A percentile compares a stretch with the other conserved stretches of the same genome.
Evolutionary conservation across 805 yeast species (phyloP).

Genomic region (Hemisphaericaspora nanyangensis): DNA sequence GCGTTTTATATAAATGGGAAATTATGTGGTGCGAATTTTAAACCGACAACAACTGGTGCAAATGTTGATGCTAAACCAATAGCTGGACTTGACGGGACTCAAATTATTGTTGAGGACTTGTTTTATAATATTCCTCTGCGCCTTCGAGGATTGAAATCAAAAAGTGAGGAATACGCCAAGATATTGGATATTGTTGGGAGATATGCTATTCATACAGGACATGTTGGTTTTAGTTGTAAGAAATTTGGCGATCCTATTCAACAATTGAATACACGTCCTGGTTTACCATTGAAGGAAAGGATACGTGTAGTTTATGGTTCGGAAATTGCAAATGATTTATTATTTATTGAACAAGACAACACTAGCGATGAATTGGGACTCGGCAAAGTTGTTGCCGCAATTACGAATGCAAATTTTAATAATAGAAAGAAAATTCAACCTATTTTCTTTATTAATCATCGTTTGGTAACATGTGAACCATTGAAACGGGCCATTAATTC

Average conservation of each 20-base stretch:
- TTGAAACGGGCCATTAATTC: conserved; percentile 63
- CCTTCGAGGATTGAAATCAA: conserved; percentile 57
- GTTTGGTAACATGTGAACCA: conserved; percentile 82
- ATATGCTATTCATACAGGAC: conserved; percentile 70
- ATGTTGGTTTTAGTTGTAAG: conserved; percentile 76
- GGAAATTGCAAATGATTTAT: conserved; percentile 58
- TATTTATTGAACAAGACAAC: conserved; percentile 40
- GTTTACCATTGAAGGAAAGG: conserved; percentile 54
- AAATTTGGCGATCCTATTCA: conserved; percentile 72
- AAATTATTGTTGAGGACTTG: conserved; percentile 78
- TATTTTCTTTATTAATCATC: conserved; percentile 77
- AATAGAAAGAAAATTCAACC: conserved; percentile 65
- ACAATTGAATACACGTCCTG: conserved; percentile 56
- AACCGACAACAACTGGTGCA: conserved; percentile 23
- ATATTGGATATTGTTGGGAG: conserved; percentile 80
- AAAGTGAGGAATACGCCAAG: conserved; percentile 69
- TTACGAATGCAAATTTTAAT: conserved; percentile 68
- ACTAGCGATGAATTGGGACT: conserved; percentile 44
- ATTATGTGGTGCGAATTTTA: conserved; percentile 42
- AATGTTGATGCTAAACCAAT: conserved; percentile 56
- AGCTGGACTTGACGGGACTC: conserved; percentile 89
- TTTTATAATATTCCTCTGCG: conserved; percentile 87
- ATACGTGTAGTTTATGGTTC: conserved; percentile 73
- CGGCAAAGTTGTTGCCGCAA: conserved; percentile 48
- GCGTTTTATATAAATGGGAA: conserved; percentile 67